Evolutionary conservation across 345 rosid species (phyloP), one percentile per base, ranked within the genome.

Genomic region (Dipteronia dyeriana): DNA sequence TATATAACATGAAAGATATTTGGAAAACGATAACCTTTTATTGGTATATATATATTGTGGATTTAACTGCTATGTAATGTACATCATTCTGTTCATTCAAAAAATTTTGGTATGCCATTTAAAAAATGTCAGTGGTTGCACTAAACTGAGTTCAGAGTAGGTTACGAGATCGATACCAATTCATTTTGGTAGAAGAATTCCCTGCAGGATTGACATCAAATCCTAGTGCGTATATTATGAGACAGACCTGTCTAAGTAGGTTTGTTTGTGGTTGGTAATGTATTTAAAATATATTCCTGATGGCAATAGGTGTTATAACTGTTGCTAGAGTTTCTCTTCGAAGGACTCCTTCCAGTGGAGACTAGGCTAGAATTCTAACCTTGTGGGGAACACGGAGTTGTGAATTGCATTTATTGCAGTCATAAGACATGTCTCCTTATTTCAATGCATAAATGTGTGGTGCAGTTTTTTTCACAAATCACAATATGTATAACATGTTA

Each of bases 341-440:
- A 41, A 41, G 45, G 45, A 9, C 45, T 41, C 45, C 45, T 41
- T 41, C 8, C 45, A 7, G 10, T 0, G 45, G 45, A 10, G 45
- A 41, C 45, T 6, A 6, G 45, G 45, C 45, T 41, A 9, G 45
- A 41, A 41, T 41, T 41, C 8, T 41, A 41, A 7, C 34, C 34
- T 41, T 41, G 45, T 41, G 10, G 7, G 9, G 5, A 60, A 17
- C 25, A 31, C 63, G 26, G 20, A 31, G 60, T 47, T 31, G n/a
- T 53, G 47, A 63, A 75, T 26, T 49, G 63, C 61, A 47, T 65
- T 60, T 63, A 22, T 74, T 10, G 76, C 5, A 17, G 45, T 29
- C 31, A 65, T 29, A 64, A 49, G 25, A 19, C 17, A 45, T 64
- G 68, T 73, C 63, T 20, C 23, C 39, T 26, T 61, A 25, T 41